Evolutionary conservation across 768 basidiomycete genomes (phyloP), one percentile per base, ranked within the genome.

Genomic region (Auricularia cornea): DNA sequence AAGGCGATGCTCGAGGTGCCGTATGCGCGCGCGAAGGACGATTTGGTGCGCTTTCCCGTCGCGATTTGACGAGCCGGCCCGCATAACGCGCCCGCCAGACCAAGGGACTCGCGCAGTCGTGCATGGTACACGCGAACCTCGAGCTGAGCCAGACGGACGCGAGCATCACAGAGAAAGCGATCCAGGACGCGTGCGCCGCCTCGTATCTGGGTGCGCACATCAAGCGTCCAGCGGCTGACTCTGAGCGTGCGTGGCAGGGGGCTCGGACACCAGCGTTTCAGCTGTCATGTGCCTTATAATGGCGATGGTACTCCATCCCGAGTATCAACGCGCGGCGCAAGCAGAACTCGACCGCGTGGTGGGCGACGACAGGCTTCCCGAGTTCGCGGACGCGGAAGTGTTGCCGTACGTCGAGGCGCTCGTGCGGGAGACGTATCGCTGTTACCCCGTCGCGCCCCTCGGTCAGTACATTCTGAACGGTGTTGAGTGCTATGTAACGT

Each of bases 171-270:
- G 44, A 6, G 23, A 12, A 18, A 63, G n/a, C 60, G 2, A 61
- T 74, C 20, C 67, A 69, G 31, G 69, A 66, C 2, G 63, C 63
- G 5, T 65, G 59, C 16, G 59, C 44, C 3, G 33, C 26, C 30
- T 35, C 60, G 32, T 66, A 66, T 41, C 30, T 79, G 78, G 59
- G 79, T 78, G 60, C 23, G 80, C 98, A 33, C 84, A n/a, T n/a
- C n/a, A n/a, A n/a, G 85, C 52, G 96, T 97, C 65, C 78, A 4
- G 35, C 35, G 1, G 1, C 10, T 14, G 10, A 14, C 16, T 38
- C 35, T 38, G 35, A 14, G 35, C 8, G 16, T 10, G 38, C n/a
- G n/a, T n/a, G n/a, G n/a, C 35, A 38, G 35, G 35, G 16, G 35
- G 35, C 8, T 8, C 35, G 16, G 35, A 38, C 35, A 38, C 35